Percentiles rank a stretch among this genome's conserved stretches.
phyloP scores from a whole-genome alignment of 139 green algal species.

The Closterium sp. region DNA sequence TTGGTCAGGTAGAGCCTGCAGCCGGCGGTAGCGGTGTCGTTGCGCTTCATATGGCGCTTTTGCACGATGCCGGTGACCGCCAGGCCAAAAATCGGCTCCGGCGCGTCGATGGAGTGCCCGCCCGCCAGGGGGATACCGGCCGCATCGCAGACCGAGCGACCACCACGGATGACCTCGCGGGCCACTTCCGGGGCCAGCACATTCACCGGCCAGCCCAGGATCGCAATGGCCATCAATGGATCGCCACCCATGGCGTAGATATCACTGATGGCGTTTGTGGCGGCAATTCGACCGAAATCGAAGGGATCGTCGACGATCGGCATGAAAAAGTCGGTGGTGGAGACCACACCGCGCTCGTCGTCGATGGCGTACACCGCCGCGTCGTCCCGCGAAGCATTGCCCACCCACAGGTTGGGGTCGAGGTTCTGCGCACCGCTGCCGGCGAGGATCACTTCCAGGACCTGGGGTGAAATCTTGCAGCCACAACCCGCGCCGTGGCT shows the following conservation, averaged over 20 bases:
- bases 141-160: neutral
- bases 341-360: neutral
- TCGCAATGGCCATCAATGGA: neutral
- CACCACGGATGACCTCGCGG: neutral
- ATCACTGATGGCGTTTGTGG: constrained; percentile 5
- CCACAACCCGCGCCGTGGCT: neutral
- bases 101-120: neutral
- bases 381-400: neutral
- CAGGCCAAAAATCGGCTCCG: constrained; percentile 3
- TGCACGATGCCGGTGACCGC: neutral
- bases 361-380: neutral
- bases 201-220: constrained; percentile 1
- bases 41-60: neutral
- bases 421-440: neutral
- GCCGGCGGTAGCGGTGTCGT: neutral
- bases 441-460: neutral
- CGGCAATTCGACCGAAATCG: constrained; percentile 2
- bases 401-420: neutral
- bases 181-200: neutral
- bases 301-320: constrained; percentile 3
- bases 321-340: constrained; percentile 21
- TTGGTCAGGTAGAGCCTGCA: neutral
- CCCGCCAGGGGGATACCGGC: constrained; percentile 4
- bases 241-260: constrained; percentile 4
- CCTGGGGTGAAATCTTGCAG: neutral